Conservation (phyloP, 148 eudicot species). For the Chenopodium quinoa region DNA sequence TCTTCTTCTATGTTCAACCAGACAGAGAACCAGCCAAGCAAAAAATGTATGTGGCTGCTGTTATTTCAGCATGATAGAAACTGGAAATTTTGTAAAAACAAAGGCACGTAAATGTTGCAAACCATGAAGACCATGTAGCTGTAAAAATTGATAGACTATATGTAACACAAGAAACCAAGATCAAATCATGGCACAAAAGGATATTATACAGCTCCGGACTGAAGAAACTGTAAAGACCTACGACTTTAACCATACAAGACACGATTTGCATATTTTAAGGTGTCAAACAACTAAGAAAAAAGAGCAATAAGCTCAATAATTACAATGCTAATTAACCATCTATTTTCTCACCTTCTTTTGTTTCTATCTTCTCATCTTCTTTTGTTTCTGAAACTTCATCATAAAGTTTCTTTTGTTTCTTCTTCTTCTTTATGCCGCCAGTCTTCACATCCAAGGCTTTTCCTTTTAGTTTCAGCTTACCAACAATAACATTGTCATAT, state of each 20-base stretch:
- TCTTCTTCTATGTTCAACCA: neutral
- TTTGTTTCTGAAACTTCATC: conserved; percentile 43
- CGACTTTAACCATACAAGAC: neutral
- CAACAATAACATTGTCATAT: conserved; percentile 75
- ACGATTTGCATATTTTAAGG: neutral
- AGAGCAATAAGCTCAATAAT: neutral
- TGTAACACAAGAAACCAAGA: neutral
- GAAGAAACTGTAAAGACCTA: neutral
- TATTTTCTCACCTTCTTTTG: conserved; percentile 35
- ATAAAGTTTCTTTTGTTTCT: conserved; percentile 55
- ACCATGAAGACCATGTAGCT: neutral
- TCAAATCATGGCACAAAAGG: neutral
- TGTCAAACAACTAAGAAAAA: conserved; percentile 6
- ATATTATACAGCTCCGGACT: neutral
- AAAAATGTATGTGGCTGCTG: neutral
- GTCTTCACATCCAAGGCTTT: conserved; percentile 84
- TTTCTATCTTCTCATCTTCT: conserved; percentile 39
- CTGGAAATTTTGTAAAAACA: neutral
- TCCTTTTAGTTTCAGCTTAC: conserved; percentile 89
- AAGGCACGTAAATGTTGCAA: neutral
- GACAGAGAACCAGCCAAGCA: neutral
- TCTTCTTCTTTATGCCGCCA: conserved; percentile 70
- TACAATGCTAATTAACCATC: conserved; percentile 43
- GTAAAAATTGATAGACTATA: neutral
- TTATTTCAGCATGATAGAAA: neutral